Evolutionary conservation across 495 filamentous ascomycete species (phyloP).

Genomic region (Parachaetomium inaequale): DNA sequence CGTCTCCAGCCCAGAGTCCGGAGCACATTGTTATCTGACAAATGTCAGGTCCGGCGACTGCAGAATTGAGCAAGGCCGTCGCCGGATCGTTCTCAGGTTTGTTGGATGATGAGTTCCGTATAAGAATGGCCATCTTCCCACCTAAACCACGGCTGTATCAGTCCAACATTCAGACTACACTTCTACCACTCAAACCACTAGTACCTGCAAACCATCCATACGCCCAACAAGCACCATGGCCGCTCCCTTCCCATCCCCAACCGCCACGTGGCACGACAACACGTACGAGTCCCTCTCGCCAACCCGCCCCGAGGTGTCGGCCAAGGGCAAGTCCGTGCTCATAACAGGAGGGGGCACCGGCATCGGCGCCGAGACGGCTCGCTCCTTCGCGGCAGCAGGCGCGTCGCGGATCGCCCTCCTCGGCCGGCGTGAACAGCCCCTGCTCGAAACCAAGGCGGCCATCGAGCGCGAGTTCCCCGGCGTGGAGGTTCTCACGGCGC

Average conservation of each 20-base stretch:
- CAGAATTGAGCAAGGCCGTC: neutral
- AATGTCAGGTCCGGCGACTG: neutral
- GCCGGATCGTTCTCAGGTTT: too few species aligned
- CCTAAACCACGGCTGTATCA: too few species aligned
- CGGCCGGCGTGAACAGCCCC: slow-evolving; percentile 20
- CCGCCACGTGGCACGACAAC: slow-evolving; percentile 32
- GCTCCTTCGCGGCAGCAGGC: slow-evolving; percentile 35
- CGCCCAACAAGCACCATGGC: neutral
- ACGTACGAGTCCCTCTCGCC: slow-evolving; percentile 46
- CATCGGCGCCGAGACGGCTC: slow-evolving; percentile 32
- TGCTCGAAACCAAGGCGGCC: slow-evolving; percentile 4
- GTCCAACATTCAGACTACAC: too few species aligned
- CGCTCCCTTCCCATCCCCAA: slow-evolving; percentile 18
- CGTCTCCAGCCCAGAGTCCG: too few species aligned
- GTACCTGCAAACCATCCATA: neutral
- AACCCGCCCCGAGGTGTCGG: slow-evolving; percentile 37
- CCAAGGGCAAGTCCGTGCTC: slow-evolving; percentile 43
- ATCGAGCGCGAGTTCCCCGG: slow-evolving; percentile 13
- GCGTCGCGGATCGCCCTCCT: slow-evolving; percentile 26
- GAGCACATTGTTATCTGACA: neutral
- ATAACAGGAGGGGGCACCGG: slow-evolving; percentile 47
- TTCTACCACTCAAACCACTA: neutral
- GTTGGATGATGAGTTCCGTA: neutral
- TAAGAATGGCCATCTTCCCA: neutral
- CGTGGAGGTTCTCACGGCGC: slow-evolving; percentile 15